These are phyloP conservation scores for Mycena metata DNA, from an alignment of 768 basidiomycete genomes.

Conservation along the genomic window DNA sequence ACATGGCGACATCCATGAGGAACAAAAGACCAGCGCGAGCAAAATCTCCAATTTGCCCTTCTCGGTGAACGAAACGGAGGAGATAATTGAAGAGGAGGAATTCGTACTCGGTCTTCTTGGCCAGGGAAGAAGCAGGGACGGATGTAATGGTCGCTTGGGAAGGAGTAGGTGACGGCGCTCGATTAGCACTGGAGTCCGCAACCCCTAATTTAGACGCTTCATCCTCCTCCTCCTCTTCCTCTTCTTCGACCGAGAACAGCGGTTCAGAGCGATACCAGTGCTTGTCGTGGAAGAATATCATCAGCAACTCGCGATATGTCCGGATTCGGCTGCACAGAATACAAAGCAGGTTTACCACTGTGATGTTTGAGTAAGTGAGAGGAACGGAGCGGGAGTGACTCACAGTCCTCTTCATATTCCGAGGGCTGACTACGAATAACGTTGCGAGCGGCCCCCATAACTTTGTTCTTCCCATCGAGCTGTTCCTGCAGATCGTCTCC, in stretches of 20 bases:
- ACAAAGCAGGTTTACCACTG: slow-evolving; percentile 93
- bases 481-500: slow-evolving; percentile 95
- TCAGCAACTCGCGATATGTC: slow-evolving; percentile 88
- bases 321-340: slow-evolving; percentile 93
- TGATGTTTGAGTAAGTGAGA: slow-evolving; percentile 19
- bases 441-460: slow-evolving; percentile 89
- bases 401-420: slow-evolving; percentile 90
- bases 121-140: slow-evolving; percentile 55
- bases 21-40: slow-evolving; percentile 94
- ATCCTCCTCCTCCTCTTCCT: slow-evolving; percentile 74
- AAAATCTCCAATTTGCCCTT: slow-evolving; percentile 94
- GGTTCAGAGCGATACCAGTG: slow-evolving; percentile 87
- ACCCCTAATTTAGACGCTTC: slow-evolving; percentile 43
- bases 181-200: slow-evolving; percentile 37
- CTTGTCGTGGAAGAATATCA: slow-evolving; percentile 98
- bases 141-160: slow-evolving; percentile 72
- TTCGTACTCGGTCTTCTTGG: slow-evolving; percentile 89
- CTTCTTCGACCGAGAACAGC: slow-evolving; percentile 81
- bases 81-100: slow-evolving; percentile 97
- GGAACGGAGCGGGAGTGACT: slow-evolving; percentile 48
- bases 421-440: slow-evolving; percentile 79
- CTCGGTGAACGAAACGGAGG: slow-evolving; percentile 93
- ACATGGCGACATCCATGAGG: slow-evolving; percentile 96
- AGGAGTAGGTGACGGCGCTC: slow-evolving; percentile 68
- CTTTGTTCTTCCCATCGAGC: slow-evolving; percentile 78